Conservation (phyloP, 2,329 filamentous ascomycete species). For the Fusarium continuum region DNA sequence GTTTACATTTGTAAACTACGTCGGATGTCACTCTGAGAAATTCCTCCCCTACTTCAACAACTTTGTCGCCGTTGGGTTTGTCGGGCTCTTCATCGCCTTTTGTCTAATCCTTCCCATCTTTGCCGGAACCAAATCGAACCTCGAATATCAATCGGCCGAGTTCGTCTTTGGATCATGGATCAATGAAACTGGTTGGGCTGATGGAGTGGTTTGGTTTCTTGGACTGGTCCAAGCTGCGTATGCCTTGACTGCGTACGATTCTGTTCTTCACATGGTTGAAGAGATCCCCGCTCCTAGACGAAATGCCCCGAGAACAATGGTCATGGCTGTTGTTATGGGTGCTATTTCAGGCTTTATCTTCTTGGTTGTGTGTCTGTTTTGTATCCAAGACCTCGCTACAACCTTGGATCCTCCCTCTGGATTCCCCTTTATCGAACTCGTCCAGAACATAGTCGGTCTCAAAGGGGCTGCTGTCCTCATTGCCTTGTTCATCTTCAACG, state of each 20-base stretch:
- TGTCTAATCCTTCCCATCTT: conserved; percentile 60
- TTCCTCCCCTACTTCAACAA: conserved; percentile 62
- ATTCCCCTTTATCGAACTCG: conserved; percentile 60
- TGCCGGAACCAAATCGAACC: conserved; percentile 55
- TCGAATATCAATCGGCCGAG: conserved; percentile 57
- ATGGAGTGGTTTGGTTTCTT: conserved; percentile 65
- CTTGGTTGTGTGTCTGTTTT: conserved; percentile 60
- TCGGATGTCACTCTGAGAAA: conserved; percentile 57
- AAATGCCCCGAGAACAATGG: conserved; percentile 61
- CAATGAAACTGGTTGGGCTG: conserved; percentile 57
- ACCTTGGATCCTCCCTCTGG: conserved; percentile 52
- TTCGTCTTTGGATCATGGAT: conserved; percentile 63
- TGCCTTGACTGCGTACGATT: conserved; percentile 61
- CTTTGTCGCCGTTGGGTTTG: conserved; percentile 63
- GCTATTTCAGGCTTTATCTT: conserved; percentile 59
- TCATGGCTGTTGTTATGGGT: conserved; percentile 58
- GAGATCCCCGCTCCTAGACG: conserved; percentile 62
- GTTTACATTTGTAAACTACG: conserved; percentile 60
- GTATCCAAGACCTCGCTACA: conserved; percentile 56
- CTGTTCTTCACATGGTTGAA: conserved; percentile 67
- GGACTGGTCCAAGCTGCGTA: conserved; percentile 66
- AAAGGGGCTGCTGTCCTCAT: conserved; percentile 55
- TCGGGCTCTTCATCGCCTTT: conserved; percentile 60
- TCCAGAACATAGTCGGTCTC: conserved; percentile 49
- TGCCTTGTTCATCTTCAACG: conserved; percentile 64